Evolutionary conservation across 169 alveolate genomes (phyloP).

Genomic region (Plasmodium chabaudi): DNA sequence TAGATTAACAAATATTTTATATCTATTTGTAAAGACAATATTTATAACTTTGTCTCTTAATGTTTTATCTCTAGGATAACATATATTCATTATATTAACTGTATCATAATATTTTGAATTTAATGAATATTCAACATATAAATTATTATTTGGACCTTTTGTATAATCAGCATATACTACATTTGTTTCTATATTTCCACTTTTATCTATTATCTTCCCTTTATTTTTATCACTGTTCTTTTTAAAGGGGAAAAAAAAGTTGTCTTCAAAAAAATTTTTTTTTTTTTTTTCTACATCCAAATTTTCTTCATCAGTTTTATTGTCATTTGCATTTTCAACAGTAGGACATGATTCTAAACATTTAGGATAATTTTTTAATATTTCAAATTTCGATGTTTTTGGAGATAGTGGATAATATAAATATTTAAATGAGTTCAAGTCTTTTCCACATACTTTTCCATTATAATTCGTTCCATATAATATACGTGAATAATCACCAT

Average conservation of each 20-base stretch:
- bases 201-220: slow-evolving; percentile 20
- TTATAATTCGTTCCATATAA: slow-evolving; percentile 64
- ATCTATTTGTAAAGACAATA: slow-evolving; percentile 47
- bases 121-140: slow-evolving; percentile 68
- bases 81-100: slow-evolving; percentile 51
- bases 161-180: slow-evolving; percentile 67
- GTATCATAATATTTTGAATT: slow-evolving; percentile 63
- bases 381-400: slow-evolving; percentile 28
- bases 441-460: slow-evolving; percentile 54
- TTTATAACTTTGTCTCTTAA: slow-evolving; percentile 51
- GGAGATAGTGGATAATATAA: slow-evolving; percentile 64
- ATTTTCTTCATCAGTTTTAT: background rate
- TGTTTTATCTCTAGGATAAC: slow-evolving; percentile 51
- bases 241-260: slow-evolving; percentile 3
- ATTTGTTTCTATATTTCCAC: slow-evolving; percentile 51
- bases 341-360: slow-evolving; percentile 67
- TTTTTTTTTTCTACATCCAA: slow-evolving; percentile 16
- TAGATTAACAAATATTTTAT: slow-evolving; percentile 57
- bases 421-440: slow-evolving; percentile 20
- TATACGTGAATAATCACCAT: slow-evolving; percentile 47
- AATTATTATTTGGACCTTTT: slow-evolving; percentile 40
- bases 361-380: slow-evolving; percentile 42
- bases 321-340: background rate
- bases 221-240: slow-evolving; percentile 7
- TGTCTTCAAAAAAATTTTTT: slow-evolving; percentile 21